Percentiles rank a stretch among this genome's conserved stretches.
Evolutionary conservation across 2,329 filamentous ascomycete species (phyloP).

Genomic region (Penicillium sp.): DNA sequence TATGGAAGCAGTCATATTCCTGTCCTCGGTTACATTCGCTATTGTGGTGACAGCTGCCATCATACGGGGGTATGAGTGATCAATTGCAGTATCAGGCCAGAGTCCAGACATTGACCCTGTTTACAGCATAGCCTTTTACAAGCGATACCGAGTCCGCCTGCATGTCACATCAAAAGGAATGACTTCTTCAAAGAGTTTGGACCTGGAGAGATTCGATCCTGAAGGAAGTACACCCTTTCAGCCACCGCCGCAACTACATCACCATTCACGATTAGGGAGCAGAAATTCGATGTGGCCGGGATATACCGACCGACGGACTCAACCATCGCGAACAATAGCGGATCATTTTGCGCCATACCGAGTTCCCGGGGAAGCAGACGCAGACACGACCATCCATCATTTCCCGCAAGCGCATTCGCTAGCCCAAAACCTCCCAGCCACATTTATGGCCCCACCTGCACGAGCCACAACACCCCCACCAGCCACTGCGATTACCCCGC

Average conservation of each 20-base stretch:
- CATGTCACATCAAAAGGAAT: constrained; percentile 11
- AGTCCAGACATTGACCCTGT: neutral
- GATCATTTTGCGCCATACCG: neutral
- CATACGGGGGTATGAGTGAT: constrained; percentile 11
- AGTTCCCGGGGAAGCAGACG: constrained; percentile 1
- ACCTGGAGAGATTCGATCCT: constrained; percentile 5
- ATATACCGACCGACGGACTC: neutral
- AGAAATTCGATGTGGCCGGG: constrained; percentile 3
- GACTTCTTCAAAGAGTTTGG: neutral
- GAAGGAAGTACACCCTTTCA: neutral
- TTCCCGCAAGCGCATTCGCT: neutral
- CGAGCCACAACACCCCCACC: neutral
- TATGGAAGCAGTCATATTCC: constrained; percentile 15
- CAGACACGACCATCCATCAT: neutral
- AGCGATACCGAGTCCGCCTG: constrained; percentile 14
- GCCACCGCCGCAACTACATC: neutral
- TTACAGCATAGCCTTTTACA: constrained; percentile 14
- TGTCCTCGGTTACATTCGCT: constrained; percentile 14
- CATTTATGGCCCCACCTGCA: neutral
- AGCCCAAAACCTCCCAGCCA: neutral
- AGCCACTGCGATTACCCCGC: constrained; percentile 5
- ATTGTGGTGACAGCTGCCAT: constrained; percentile 10
- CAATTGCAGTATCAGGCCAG: neutral
- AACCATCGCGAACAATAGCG: neutral
- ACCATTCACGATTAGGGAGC: constrained; percentile 11